Base-by-base conservation (phyloP, 208 protist species). In the Trypanosoma congolense region DNA sequence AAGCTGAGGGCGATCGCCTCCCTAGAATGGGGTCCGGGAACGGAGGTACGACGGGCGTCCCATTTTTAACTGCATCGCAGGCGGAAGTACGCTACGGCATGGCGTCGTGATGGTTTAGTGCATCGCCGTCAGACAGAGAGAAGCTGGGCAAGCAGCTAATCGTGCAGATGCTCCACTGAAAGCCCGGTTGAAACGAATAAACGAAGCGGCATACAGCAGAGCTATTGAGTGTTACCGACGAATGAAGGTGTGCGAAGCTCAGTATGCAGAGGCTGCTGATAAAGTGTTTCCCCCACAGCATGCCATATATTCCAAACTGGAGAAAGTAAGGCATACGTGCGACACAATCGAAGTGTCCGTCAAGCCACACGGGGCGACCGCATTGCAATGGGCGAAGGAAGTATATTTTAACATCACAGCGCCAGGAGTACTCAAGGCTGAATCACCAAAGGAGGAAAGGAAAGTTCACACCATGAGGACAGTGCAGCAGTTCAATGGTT, bases 41-140 rank as follows among this genome's bases (percentile, higher is more conserved):
- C n/a, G 4, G 35, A 60, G 28, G 43, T 25, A 6, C 14, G 36
- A 19, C 1, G 51, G 41, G 14, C 50, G n/a, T 56, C 45, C 28
- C 51, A 51, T 30, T n/a, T n/a, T 9, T 60, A 9, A 45, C 60
- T n/a, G 36, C 30, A 16, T 42, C 59, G 1, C 43, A 45, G 31
- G 29, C 50, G 31, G 49, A 52, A 24, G 1, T 56, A 9, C 28
- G 24, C 19, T 66, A 46, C 14, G 33, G 35, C 1, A 44, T 42
- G 2, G 1, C 25, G 10, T 18, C 28, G 2, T 59, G 22, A 36
- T 59, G 60, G 60, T 46, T n/a, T 30, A 21, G 3, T 28, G 40
- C 36, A 48, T 57, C 49, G 5, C 35, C 21, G 18, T 36, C 53
- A 12, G 21, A 25, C 24, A 16, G 30, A 33, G 24, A 45, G 9